Evolutionary conservation across 441 rosid species (phyloP).

Genomic region (Lepidium campestre): DNA sequence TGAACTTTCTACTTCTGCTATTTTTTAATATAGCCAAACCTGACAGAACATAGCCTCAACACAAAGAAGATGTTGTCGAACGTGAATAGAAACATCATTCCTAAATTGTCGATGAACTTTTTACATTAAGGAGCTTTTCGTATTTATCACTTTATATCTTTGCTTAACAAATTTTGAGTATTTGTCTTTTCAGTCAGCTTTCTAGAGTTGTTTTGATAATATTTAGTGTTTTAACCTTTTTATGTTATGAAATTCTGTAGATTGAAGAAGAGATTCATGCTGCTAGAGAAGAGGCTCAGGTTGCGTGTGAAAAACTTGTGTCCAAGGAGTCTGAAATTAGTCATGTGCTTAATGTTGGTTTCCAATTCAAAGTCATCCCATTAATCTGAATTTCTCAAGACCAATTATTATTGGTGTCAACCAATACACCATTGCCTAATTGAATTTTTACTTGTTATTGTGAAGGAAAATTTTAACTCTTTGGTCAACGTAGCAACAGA

Average conservation of each 20-base stretch:
- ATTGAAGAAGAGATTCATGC: constrained; percentile 56
- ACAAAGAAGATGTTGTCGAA: background rate
- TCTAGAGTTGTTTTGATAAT: constrained; percentile 17
- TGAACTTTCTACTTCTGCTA: background rate
- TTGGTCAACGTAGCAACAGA: constrained; percentile 42
- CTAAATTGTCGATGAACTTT: background rate
- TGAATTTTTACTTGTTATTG: constrained; percentile 23
- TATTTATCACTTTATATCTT: background rate
- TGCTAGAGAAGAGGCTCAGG: constrained; percentile 58
- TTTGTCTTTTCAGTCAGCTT: constrained; percentile 1
- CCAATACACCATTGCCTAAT: constrained; percentile 12
- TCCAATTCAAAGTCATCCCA: constrained; percentile 12
- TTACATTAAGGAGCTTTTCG: background rate
- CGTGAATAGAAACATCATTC: background rate
- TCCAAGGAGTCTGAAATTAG: constrained; percentile 35
- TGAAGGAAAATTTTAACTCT: constrained; percentile 36
- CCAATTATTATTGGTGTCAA: constrained; percentile 9
- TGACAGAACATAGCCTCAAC: background rate
- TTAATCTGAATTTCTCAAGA: constrained; percentile 2
- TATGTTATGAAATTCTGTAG: constrained; percentile 32
- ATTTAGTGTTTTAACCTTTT: background rate
- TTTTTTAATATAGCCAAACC: background rate
- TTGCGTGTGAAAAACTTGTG: constrained; percentile 51
- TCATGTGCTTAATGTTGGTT: constrained; percentile 38
- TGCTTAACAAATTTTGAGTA: background rate